Base-by-base conservation (phyloP, 352 stramenopile species). In the Globisporangium spinosum region DNA sequence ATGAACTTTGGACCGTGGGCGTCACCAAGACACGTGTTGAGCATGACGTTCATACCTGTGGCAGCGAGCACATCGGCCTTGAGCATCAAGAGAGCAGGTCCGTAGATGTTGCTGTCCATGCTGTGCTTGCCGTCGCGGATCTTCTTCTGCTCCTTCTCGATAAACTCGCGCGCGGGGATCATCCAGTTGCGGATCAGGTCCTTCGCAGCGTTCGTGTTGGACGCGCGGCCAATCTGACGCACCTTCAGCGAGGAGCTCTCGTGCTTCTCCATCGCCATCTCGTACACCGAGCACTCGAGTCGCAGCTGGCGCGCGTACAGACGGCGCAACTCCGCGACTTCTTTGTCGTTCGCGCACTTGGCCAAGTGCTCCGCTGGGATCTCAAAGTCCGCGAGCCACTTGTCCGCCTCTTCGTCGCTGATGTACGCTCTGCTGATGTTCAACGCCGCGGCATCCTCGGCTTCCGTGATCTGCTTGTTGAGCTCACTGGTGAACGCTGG, bases 401-500 rank as follows among this genome's bases (percentile, higher is more conserved):
- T 51, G 43, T 51, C 43, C 0, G 43, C 15, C 43, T 51, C 43
- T 23, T 51, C 43, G 43, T 51, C 17, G 43, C 43, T 51, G 17
- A 51, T 51, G 43, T 51, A 51, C 43, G 43, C 43, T 51, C 43
- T 51, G 43, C 43, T 51, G 43, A 51, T 51, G 43, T 22, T 51
- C 17, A 51, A 51, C 43, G 43, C 17, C 17, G 43, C 43, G 43
- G 43, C 17, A 23, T 51, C 43, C 10, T 51, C 43, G 17, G 43
- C 43, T 23, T 51, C 43, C 17, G 17, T 23, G 43, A 51, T 51
- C 43, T 51, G 43, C 43, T 51, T 51, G 43, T 23, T 51, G 17
- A 51, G 15, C 43, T 51, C 43, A 51, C 43, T 51, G 43, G 43
- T 51, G 43, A 51, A 51, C 17, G 17, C 17, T 22, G 43, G 43